Evolutionary conservation across 108 stramenopile genomes (phyloP).

Genomic region (Conticribra weissflogii): DNA sequence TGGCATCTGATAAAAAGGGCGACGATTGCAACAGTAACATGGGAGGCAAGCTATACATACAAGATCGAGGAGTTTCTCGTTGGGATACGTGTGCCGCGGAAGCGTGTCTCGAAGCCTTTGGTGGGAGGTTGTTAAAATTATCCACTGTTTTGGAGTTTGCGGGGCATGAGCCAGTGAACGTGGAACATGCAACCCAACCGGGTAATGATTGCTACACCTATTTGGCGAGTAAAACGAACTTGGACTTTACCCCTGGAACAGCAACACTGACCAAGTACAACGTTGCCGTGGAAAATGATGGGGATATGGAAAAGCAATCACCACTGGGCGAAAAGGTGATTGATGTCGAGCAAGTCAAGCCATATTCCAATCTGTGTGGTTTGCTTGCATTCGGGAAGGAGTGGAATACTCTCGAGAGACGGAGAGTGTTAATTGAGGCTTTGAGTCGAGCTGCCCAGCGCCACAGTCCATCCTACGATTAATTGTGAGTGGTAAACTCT

Average conservation of each 20-base stretch:
- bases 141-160: constrained; percentile 23
- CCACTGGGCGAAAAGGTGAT: constrained; percentile 21
- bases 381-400: constrained; percentile 57
- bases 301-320: too few relatives aligned
- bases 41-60: constrained; percentile 49
- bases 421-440: constrained; percentile 14
- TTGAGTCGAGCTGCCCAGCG: constrained; percentile 24
- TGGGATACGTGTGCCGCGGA: constrained; percentile 75
- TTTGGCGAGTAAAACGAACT: constrained; percentile 46
- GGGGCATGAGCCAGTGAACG: too few relatives aligned
- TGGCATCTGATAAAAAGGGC: not conserved
- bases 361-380: constrained; percentile 65
- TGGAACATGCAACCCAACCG: not conserved
- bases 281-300: constrained; percentile 11
- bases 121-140: constrained; percentile 57
- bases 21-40: not conserved
- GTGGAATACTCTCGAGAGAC: constrained; percentile 35
- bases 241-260: constrained; percentile 50
- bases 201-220: constrained; percentile 45
- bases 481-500: too few relatives aligned
- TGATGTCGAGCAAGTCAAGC: constrained; percentile 46
- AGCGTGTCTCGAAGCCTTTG: constrained; percentile 59
- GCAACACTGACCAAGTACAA: constrained; percentile 62
- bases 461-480: constrained; percentile 42
- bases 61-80: constrained; percentile 66